Base-by-base conservation (phyloP, 2,329 filamentous ascomycete species). In the Moelleriella libera region DNA sequence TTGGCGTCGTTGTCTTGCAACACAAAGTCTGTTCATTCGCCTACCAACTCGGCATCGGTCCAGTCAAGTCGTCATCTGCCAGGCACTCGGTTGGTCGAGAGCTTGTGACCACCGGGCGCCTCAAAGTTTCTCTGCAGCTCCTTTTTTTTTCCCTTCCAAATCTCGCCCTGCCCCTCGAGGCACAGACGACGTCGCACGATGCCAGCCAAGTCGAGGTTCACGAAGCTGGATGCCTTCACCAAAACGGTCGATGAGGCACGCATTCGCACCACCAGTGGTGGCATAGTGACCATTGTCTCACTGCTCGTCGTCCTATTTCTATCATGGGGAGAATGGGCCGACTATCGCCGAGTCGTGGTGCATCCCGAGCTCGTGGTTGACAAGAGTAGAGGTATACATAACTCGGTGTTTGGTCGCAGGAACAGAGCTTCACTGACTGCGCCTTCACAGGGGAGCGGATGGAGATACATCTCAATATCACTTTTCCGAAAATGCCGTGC, bases 221-320 rank as follows among this genome's bases (percentile, higher is more conserved):
- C 86, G 50, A 83, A 84, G 78, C 86, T 98, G 54, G 92, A 98
- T 68, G 92, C 92, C 75, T 98, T 98, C 65, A 95, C 90, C 46
- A 98, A 98, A 70, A 98, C 92, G 10, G 92, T 98, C 57, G 92
- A 98, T 66, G 92, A 98, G 80, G 92, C 94, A 55, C 81, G 92
- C 58, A 81, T 98, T 63, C 85, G 94, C 59, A 98, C 92, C 32
- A 96, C 89, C 6, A 95, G 88, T 3, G 92, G 92, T 54, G 92
- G 92, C 55, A 80, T 98, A 57, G 88, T 98, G 59, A 98, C 92
- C 48, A 88, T 98, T 58, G 76, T 83, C 55, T 96, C 89, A 51
- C 72, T 98, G 58, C 64, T 98, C 45, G 77, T 96, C 47, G 88
- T 98, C 47, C 62, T 97, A 43, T 96, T 84, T 66, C 76, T 98